A percentile compares a stretch with the other conserved stretches of the same genome.
Conservation (phyloP, 1,284 basidiomycete genomes). For the Schizophyllum commune region DNA sequence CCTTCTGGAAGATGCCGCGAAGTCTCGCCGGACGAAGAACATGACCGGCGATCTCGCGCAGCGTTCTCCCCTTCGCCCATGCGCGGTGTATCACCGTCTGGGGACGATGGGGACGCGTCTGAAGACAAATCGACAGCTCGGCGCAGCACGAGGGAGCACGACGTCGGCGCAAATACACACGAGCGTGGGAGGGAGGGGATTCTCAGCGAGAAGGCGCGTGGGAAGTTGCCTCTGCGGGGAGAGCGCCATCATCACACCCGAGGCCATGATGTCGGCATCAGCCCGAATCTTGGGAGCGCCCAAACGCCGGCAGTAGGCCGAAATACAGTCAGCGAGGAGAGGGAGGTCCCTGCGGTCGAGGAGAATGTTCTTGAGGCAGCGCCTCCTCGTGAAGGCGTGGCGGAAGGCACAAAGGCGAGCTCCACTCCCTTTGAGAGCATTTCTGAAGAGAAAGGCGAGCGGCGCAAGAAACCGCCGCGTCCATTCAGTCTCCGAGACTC, state of each 20-base stretch:
- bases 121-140: not conserved
- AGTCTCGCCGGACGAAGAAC: not conserved
- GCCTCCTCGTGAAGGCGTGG: not conserved
- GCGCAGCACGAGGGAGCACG: not conserved
- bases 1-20: constrained; percentile 22
- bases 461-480: not conserved
- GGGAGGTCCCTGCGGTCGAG: not conserved
- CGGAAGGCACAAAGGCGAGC: no score
- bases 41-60: not conserved
- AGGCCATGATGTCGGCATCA: not conserved
- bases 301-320: no score
- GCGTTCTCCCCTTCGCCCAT: not conserved
- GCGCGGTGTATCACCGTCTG: not conserved
- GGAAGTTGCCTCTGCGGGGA: not conserved
- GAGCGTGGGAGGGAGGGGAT: not conserved
- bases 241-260: not conserved
- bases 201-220: not conserved
- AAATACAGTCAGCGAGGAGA: not conserved
- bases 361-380: not conserved
- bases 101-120: no score
- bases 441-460: not conserved
- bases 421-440: no score
- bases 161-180: not conserved
- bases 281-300: not conserved
- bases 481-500: not conserved